Evolutionary conservation across 352 stramenopile genomes (phyloP).

Genomic region (Phytophthora pinifolia): DNA sequence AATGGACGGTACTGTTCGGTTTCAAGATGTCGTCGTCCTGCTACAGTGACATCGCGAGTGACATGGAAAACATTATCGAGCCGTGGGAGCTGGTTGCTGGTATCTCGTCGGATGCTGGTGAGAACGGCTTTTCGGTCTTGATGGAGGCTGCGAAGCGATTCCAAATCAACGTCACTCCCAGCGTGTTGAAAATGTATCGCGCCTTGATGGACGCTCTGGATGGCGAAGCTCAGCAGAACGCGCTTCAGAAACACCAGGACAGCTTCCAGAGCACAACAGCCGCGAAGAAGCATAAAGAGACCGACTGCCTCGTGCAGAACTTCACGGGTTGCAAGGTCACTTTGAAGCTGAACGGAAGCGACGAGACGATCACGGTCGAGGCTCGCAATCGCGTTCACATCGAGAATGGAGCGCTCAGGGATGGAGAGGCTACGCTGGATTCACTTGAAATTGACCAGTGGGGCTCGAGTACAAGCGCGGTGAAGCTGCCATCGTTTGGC

Average conservation of each 20-base stretch:
- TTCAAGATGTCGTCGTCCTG: conserved; percentile 70
- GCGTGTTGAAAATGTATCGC: conserved; percentile 73
- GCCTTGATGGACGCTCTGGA: conserved; percentile 78
- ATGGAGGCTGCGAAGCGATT: conserved; percentile 70
- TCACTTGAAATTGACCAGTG: conserved; percentile 62
- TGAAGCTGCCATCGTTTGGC: conserved; percentile 59
- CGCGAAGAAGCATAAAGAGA: conserved; percentile 39
- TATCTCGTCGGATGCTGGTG: conserved; percentile 48
- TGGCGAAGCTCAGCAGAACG: conserved; percentile 57
- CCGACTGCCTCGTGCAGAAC: conserved; percentile 73
- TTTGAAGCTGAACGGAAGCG: conserved; percentile 51
- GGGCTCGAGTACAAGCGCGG: conserved; percentile 38
- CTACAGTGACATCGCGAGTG: conserved; percentile 64
- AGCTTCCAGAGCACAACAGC: conserved; percentile 42
- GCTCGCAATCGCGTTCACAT: conserved; percentile 54
- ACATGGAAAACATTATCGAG: conserved; percentile 77
- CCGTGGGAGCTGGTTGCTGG: conserved; percentile 66
- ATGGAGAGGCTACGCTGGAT: conserved; percentile 46
- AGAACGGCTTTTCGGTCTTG: conserved; percentile 64
- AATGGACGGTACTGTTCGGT: conserved; percentile 64
- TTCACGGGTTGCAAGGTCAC: conserved; percentile 60
- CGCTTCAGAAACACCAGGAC: conserved; percentile 68
- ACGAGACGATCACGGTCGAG: conserved; percentile 41
- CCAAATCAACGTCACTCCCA: conserved; percentile 76
- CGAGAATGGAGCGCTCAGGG: conserved; percentile 36